Base-by-base conservation (phyloP, 164 flowering plant genomes). In the Berberis thunbergii region DNA sequence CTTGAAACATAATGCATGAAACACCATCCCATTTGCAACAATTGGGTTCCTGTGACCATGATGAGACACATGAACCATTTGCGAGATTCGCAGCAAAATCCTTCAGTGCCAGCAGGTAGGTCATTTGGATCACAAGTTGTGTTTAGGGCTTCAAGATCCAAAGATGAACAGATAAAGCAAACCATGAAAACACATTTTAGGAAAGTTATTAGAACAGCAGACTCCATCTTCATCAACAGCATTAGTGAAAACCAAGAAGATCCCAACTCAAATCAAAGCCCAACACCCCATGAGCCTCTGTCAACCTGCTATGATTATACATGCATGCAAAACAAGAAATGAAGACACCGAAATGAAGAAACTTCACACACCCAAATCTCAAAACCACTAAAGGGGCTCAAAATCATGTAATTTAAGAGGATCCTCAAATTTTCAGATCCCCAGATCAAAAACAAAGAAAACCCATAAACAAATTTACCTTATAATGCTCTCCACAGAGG, bases 1-100 rank as follows among this genome's bases (percentile, higher is more conserved):
- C 59, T 67, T 38, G 66, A 58, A 71, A 49, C 58, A 2, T 74
- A 69, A 26, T 80, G 70, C 96, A 91, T 6, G 60, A 41, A 64
- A 91, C 84, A 64, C 96, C 98, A 59, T 81, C 81, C 96, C 98
- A 91, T n/a, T 74, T 6, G 67, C 96, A 91, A 75, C 98, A 91
- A 61, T 48, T 43, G 4, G 80, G 63, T 0, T 57, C 76, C 59
- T 76, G 57, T 1, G 74, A 72, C 92, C 92, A 86, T 4, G 78
- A 7, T 4, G 75, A 64, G 62, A 74, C 45, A 56, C 83, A 69
- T 7, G 83, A 75, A 43, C 85, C 86, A 68, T 77, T 70, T 26
- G 77, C 74, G 13, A 90, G 77, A 70, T 74, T 79, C 38, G 75
- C 78, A 2, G 85, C 86, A 62, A 91, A 85, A 64, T 82, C 82